Evolutionary conservation across 257 asterid genomes (phyloP).

Genomic region (Capsicum rhomboideum): DNA sequence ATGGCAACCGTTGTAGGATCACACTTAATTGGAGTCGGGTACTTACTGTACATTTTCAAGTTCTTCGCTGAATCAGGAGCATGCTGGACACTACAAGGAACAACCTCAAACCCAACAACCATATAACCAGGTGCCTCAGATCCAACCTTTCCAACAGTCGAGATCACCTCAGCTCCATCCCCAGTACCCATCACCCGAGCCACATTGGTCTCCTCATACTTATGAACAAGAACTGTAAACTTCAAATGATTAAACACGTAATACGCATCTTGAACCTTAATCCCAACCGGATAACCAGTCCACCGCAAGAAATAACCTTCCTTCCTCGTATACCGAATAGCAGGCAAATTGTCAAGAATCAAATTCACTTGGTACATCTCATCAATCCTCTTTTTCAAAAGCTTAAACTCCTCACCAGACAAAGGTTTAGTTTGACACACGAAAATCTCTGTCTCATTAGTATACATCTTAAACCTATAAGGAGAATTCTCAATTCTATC

Average conservation of each 20-base stretch:
- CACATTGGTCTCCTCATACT: constrained; percentile 67
- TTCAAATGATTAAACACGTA: constrained; percentile 71
- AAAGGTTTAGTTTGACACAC: constrained; percentile 66
- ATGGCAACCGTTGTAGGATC: constrained; percentile 57
- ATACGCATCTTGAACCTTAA: constrained; percentile 50
- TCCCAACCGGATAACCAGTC: constrained; percentile 85
- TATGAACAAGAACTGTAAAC: constrained; percentile 67
- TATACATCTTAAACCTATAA: constrained; percentile 68
- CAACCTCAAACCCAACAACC: constrained; percentile 91
- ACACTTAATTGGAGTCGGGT: constrained; percentile 49
- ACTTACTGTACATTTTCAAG: constrained; percentile 50
- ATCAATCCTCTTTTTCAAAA: constrained; percentile 74
- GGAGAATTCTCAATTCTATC: constrained; percentile 92
- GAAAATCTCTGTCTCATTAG: constrained; percentile 61
- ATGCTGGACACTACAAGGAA: constrained; percentile 71
- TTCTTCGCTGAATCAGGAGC: constrained; percentile 40
- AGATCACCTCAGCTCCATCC: constrained; percentile 72
- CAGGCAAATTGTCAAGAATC: constrained; percentile 76
- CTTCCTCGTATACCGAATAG: constrained; percentile 66
- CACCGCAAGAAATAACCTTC: constrained; percentile 61
- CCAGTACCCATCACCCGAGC: constrained; percentile 89
- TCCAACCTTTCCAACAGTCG: constrained; percentile 39
- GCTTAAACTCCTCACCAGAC: constrained; percentile 59
- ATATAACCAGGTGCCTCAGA: constrained; percentile 68
- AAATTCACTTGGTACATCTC: constrained; percentile 87